Conservation (phyloP, 140 eudicot genomes). For the Anethum foeniculum region DNA sequence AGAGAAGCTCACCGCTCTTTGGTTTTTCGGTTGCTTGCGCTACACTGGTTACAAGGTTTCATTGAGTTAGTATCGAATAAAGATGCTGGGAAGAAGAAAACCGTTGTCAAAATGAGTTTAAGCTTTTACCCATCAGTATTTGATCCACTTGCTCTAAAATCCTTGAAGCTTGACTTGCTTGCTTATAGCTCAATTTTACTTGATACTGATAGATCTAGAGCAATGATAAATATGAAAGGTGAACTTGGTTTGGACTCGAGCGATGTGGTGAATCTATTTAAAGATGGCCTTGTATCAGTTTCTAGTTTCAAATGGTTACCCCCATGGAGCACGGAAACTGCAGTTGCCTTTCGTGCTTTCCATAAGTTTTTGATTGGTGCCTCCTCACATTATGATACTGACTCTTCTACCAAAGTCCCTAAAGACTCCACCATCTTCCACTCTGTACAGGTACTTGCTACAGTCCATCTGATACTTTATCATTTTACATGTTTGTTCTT, state of each 20-base stretch:
- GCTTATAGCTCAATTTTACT: constrained; percentile 54
- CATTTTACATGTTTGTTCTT: not conserved
- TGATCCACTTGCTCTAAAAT: constrained; percentile 82
- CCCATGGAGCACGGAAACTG: constrained; percentile 89
- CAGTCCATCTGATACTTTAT: not conserved
- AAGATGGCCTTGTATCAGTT: constrained; percentile 74
- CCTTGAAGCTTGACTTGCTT: constrained; percentile 83
- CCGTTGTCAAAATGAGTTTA: constrained; percentile 33
- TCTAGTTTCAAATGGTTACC: constrained; percentile 92
- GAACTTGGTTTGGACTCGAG: constrained; percentile 25
- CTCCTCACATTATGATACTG: constrained; percentile 50
- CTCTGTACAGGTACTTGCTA: constrained; percentile 63
- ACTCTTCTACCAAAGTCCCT: constrained; percentile 33
- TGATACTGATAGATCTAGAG: constrained; percentile 38
- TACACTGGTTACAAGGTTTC: constrained; percentile 83
- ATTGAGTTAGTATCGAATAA: constrained; percentile 43
- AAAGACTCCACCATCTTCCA: constrained; percentile 59
- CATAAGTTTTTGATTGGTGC: constrained; percentile 75
- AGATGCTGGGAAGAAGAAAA: constrained; percentile 36
- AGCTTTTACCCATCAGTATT: constrained; percentile 71
- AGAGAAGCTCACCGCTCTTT: constrained; percentile 57
- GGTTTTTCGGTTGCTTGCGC: constrained; percentile 73
- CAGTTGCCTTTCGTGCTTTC: constrained; percentile 80
- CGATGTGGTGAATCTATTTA: constrained; percentile 57
- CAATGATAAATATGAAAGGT: constrained; percentile 30